Conservation (phyloP, 306 rosid species). For the Trichosanthes truncata region DNA sequence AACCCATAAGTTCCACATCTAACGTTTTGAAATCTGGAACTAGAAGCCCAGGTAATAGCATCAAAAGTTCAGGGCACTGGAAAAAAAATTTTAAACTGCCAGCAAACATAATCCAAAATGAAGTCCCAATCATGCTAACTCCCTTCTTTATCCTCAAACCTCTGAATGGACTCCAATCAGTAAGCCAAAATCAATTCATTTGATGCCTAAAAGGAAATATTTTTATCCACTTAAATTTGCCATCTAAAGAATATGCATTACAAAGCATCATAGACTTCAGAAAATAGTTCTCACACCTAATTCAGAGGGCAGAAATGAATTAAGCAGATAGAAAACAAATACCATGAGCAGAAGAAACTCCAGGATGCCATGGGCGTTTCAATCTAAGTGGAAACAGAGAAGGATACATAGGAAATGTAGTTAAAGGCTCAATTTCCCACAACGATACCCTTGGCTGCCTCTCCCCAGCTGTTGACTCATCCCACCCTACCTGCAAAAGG, state of each 20-base stretch:
- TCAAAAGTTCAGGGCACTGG: neutral
- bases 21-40: neutral
- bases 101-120: neutral
- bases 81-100: neutral
- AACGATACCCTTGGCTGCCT: constrained; percentile 79
- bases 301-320: neutral
- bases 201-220: neutral
- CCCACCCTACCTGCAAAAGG: constrained; percentile 70
- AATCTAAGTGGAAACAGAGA: constrained; percentile 75
- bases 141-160: neutral
- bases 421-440: constrained; percentile 92
- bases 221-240: neutral
- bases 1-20: neutral
- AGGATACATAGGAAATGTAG: constrained; percentile 88
- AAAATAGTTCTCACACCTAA: neutral
- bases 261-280: neutral
- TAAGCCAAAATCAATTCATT: neutral
- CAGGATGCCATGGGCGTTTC: constrained; percentile 88
- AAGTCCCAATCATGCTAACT: neutral
- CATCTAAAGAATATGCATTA: neutral
- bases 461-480: constrained; percentile 83
- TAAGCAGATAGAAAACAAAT: constrained; percentile 5
- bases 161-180: neutral
- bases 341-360: constrained; percentile 65
- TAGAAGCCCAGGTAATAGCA: neutral